Base-by-base conservation (phyloP, 257 asterid species). In the Penstemon davidsonii region DNA sequence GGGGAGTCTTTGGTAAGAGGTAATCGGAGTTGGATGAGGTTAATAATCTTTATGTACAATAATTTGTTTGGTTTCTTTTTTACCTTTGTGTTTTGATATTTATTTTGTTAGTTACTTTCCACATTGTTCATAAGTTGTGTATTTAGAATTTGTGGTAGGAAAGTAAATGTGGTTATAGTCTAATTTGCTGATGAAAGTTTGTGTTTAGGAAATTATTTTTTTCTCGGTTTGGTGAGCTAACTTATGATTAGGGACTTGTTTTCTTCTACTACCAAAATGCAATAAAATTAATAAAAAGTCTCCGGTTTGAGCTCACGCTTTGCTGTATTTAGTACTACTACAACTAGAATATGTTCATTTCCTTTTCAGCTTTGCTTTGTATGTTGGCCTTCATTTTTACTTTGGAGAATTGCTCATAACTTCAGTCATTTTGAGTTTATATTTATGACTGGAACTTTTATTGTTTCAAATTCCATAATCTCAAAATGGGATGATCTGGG, bases 1-100 rank as follows among this genome's bases (percentile, higher is more conserved):
- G 97, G 98, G 87, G 94, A 51, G 90, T 90, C 60, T 82, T 92
- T 54, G 69, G 75, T 46, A 74, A 2, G 50, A 46, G 60, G 66
- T 58, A 67, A 57, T 45, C n/a, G 43, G 72, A n/a, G 46, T 61
- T 55, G 54, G 56, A 37, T 43, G 37, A 40, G 52, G 71, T 36
- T 15, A 58, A 15, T 47, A 40, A 56, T 66, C 77, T 72, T 78
- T 74, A 68, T 79, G 82, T 79, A 78, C 54, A 70, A 78, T 74
- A 74, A 58, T 72, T 55, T 64, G 64, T 67, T 6, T 44, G 11
- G 8, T 55, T 66, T 69, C 37, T 59, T 71, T 62, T 69, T 25
- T 25, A 25, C 41, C 2, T 56, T 18, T 55, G 58, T 78, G 44
- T 56, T 72, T 71, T 62, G 69, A 56, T 56, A 33, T 49, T 49